Evolutionary conservation across 129 eudicot genomes (phyloP).

Genomic region (Centella asiatica): DNA sequence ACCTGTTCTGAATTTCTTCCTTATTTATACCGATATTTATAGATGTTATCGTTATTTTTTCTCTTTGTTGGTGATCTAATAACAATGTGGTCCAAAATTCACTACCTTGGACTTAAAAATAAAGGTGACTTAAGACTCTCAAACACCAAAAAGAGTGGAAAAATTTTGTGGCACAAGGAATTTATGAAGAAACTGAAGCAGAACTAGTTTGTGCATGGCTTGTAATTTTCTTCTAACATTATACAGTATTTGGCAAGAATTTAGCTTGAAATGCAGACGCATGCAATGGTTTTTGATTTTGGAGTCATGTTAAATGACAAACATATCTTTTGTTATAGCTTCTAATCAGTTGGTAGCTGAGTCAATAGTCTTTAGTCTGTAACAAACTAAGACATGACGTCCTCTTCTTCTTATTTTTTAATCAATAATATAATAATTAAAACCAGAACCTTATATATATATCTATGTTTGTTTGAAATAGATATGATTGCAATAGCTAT

Average conservation of each 20-base stretch:
- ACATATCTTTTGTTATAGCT: not conserved
- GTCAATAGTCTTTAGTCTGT: not conserved
- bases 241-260: too few species aligned
- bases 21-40: not conserved
- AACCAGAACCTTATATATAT: too few species aligned
- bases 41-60: too few species aligned
- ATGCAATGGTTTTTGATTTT: not conserved
- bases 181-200: not conserved
- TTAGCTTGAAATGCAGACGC: too few species aligned
- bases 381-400: too few species aligned
- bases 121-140: not conserved
- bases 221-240: too few species aligned
- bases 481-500: too few species aligned
- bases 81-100: not conserved
- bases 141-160: not conserved
- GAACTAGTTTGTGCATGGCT: too few species aligned
- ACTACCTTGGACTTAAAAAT: not conserved
- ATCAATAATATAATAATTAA: too few species aligned
- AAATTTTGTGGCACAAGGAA: not conserved
- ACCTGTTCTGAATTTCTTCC: not conserved
- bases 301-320: not conserved
- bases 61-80: not conserved
- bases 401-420: too few species aligned
- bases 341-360: not conserved
- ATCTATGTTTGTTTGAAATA: too few species aligned